These are phyloP conservation scores for Cercospora brassicicola DNA, from an alignment of 2,329 filamentous ascomycete species.

Conservation along the genomic window DNA sequence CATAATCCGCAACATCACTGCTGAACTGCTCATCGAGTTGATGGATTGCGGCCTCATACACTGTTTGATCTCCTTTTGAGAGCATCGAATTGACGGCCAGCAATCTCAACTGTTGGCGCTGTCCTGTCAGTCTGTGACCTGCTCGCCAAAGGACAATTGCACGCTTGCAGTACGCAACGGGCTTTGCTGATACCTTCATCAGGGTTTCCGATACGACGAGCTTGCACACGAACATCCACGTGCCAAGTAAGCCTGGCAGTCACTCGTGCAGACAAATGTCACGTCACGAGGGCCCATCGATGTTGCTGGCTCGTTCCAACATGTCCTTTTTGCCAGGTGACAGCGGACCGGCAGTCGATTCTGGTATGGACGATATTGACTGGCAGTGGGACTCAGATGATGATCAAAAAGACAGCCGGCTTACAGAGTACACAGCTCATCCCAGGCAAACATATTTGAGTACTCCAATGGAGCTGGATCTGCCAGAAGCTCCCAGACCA, in stretches of 20 bases:
- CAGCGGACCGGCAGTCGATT: not conserved
- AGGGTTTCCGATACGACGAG: not conserved
- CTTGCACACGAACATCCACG: not conserved
- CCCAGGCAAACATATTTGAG: not conserved
- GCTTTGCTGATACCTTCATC: not conserved
- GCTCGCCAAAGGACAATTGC: not conserved
- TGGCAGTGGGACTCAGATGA: constrained; percentile 1
- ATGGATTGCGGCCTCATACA: not conserved
- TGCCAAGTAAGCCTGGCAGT: not conserved
- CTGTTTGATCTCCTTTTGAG: not conserved
- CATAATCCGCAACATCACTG: not conserved
- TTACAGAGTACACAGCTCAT: not conserved
- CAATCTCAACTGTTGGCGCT: not conserved
- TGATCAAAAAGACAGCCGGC: not conserved
- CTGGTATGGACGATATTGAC: not conserved
- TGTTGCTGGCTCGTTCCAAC: not conserved
- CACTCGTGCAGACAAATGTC: not conserved
- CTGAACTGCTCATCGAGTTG: not conserved
- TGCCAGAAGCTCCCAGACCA: not conserved
- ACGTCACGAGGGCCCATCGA: not conserved
- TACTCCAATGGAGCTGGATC: not conserved
- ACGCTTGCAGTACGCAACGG: not conserved
- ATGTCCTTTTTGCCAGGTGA: not conserved
- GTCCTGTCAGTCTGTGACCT: not conserved
- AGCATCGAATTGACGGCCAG: not conserved